Base-by-base conservation (phyloP, 1,284 basidiomycete genomes). In the Melampsora abietis-canadensis region DNA sequence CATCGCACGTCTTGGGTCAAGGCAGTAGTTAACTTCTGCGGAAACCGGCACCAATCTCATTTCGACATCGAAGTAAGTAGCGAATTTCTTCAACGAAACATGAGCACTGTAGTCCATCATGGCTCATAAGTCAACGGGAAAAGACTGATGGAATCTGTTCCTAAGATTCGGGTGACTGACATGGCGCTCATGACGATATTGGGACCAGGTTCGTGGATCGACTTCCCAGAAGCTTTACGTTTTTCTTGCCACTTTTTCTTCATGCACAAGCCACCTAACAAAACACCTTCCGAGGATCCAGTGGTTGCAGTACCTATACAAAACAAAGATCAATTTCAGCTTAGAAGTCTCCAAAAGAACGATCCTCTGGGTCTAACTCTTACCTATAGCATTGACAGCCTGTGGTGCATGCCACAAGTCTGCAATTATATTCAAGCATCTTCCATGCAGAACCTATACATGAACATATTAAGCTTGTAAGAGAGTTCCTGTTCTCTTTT, bases 231-330 rank as follows among this genome's bases (percentile, higher is more conserved):
- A 0, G 88, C 89, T 83, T 93, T 94, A 82, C 90, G 89, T 80
- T 87, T 89, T 77, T 88, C 88, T 82, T 97, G 94, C 94, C 94
- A 97, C 64, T 89, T 86, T 80, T 90, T 90, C 84, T 98, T 98
- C 88, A 97, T 91, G 19, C 94, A 92, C 24, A 98, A 87, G 60
- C 93, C 94, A 19, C 92, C 94, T 7, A 96, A 89, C 83, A 94
- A 92, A 79, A 94, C 82, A 3, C 83, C 83, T 76, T 84, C 92
- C 2, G 92, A 94, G 0, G 91, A 93, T 7, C 94, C 94, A 0
- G 94, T 95, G 2, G 94, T 96, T 0, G 94, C 93, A 0, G 94
- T 95, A 7, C 70, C 70, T 74, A n/a, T n/a, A n/a, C n/a, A n/a
- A n/a, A n/a, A n/a, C n/a, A n/a, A n/a, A n/a, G n/a, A n/a, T n/a